A percentile compares a stretch with the other conserved stretches of the same genome.
Evolutionary conservation across 2,329 filamentous ascomycete genomes (phyloP).

Genomic region (Pezicula rhizophila): DNA sequence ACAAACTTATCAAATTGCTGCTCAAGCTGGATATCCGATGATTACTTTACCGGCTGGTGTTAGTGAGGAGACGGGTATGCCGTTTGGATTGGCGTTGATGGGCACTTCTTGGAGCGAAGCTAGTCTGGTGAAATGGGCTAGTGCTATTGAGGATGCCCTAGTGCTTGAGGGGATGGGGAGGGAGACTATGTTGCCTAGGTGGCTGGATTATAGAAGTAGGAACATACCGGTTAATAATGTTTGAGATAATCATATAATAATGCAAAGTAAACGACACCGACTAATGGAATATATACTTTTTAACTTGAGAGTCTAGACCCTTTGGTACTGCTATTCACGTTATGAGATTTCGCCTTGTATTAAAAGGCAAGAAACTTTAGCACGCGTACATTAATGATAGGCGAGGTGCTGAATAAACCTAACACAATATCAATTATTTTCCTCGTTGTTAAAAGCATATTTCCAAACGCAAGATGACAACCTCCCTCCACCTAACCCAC

Average conservation of each 20-base stretch:
- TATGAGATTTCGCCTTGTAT: too few relatives aligned
- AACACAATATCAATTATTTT: too few relatives aligned
- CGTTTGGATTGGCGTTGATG: slow-evolving; percentile 54
- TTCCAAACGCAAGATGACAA: too few relatives aligned
- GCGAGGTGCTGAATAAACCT: too few relatives aligned
- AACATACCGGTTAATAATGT: slow-evolving; percentile 35
- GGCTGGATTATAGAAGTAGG: slow-evolving; percentile 43
- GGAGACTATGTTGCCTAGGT: slow-evolving; percentile 37
- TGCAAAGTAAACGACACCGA: too few relatives aligned
- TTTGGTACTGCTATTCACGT: too few relatives aligned
- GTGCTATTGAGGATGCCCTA: slow-evolving; percentile 57
- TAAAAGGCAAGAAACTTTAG: too few relatives aligned
- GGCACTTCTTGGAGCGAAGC: slow-evolving; percentile 56
- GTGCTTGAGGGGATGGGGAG: slow-evolving; percentile 32
- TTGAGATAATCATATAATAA: neutral
- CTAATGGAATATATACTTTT: too few relatives aligned
- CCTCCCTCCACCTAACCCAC: too few relatives aligned
- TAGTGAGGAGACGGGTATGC: slow-evolving; percentile 48
- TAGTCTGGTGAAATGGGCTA: slow-evolving; percentile 53
- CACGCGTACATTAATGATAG: too few relatives aligned
- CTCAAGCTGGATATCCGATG: slow-evolving; percentile 70
- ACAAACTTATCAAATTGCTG: slow-evolving; percentile 63
- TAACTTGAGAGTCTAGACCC: too few relatives aligned
- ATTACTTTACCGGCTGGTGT: slow-evolving; percentile 62
- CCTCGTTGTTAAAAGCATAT: too few relatives aligned